Conservation (phyloP, 441 rosid genomes). For the Pelargonium fulgidum region DNA sequence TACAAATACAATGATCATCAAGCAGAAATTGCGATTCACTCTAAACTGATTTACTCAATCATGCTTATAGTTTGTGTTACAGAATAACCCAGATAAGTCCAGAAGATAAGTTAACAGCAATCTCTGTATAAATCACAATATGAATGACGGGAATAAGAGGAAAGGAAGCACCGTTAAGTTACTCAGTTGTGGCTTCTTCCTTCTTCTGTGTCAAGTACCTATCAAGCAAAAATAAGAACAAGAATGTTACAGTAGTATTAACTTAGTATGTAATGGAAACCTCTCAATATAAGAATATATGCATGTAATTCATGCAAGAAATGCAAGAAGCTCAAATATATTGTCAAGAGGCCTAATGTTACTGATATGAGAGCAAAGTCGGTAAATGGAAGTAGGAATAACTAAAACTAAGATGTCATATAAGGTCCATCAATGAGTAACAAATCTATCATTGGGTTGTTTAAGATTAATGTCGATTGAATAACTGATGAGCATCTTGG, state of each 20-base stretch:
- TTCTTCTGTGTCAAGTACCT: constrained; percentile 47
- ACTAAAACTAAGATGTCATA: neutral
- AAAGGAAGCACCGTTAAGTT: constrained; percentile 10
- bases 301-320: no score
- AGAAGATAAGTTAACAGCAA: neutral
- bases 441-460: neutral
- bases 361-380: no score
- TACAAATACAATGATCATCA: no score
- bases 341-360: no score
- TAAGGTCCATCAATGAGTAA: neutral
- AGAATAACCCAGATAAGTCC: no score
- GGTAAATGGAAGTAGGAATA: neutral
- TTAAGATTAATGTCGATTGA: neutral
- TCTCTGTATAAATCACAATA: constrained; percentile 16
- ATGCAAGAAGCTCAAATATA: neutral
- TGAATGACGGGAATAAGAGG: neutral
- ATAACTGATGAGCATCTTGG: neutral
- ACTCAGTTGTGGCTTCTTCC: constrained; percentile 30
- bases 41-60: no score
- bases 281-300: neutral
- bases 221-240: neutral
- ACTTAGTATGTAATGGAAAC: neutral
- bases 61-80: no score
- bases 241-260: no score
- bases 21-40: no score